These are phyloP conservation scores for Backusella parvicylindrica DNA, from an alignment of 192 early-diverging fungal genomes.

Conservation along the genomic window DNA sequence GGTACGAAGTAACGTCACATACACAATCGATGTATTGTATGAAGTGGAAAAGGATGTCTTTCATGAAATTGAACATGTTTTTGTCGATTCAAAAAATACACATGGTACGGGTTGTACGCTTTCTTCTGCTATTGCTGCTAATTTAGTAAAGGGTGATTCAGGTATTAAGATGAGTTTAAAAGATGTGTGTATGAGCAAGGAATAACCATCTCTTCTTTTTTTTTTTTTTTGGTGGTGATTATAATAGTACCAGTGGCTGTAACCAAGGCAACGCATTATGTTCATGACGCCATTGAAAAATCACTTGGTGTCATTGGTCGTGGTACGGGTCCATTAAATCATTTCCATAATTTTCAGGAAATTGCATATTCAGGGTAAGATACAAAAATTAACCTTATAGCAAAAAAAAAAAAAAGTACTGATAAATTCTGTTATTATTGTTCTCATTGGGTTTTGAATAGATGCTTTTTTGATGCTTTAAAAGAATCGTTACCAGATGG, in stretches of 20 bases:
- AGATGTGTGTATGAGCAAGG: neutral
- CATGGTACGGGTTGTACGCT: constrained; percentile 91
- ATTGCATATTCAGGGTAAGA: constrained; percentile 43
- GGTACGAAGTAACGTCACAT: neutral
- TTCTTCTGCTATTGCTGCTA: constrained; percentile 74
- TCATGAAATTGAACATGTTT: constrained; percentile 49
- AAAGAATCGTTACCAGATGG: constrained; percentile 17
- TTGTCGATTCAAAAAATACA: constrained; percentile 62
- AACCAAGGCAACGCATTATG: constrained; percentile 53
- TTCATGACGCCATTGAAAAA: constrained; percentile 61
- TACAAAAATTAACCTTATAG: too few relatives aligned
- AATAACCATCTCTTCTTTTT: neutral
- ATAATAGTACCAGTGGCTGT: constrained; percentile 52
- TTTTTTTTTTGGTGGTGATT: neutral
- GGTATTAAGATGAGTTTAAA: constrained; percentile 21
- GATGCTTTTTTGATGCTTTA: constrained; percentile 21
- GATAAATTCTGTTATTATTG: neutral
- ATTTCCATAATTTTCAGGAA: constrained; percentile 52
- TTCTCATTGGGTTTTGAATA: neutral
- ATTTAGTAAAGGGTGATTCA: constrained; percentile 53
- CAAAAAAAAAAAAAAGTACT: neutral
- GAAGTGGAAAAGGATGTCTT: constrained; percentile 35
- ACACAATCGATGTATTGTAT: constrained; percentile 65
- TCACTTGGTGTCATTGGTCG: constrained; percentile 54
- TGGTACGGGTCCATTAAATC: constrained; percentile 76